Percentiles rank a stretch among this genome's conserved stretches.
These are phyloP conservation scores for Lycium barbarum DNA, from an alignment of 257 asterid species.

Conservation along the genomic window DNA sequence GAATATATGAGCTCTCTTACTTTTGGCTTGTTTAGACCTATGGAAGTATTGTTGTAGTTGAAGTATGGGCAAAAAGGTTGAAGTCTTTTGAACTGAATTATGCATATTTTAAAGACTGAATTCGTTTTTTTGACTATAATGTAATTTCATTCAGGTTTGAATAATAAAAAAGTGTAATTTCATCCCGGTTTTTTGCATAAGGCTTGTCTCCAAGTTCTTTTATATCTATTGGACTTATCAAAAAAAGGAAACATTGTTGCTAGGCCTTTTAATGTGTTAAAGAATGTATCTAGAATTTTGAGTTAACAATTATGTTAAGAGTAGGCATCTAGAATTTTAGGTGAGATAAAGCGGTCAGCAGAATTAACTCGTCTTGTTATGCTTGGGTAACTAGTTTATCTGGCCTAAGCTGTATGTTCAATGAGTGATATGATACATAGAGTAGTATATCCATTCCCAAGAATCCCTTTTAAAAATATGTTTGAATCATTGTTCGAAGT, in stretches of 20 bases:
- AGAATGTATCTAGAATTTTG: not conserved
- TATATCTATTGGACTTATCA: not conserved
- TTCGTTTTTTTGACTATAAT: too few species aligned
- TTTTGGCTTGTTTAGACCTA: too few species aligned
- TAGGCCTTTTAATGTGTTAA: not conserved
- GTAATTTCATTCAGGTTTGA: too few species aligned
- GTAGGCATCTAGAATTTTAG: not conserved
- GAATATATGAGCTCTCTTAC: too few species aligned
- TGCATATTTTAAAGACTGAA: too few species aligned
- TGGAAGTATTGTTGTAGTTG: too few species aligned
- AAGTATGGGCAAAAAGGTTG: too few species aligned
- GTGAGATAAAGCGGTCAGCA: not conserved
- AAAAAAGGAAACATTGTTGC: not conserved
- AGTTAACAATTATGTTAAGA: too few species aligned
- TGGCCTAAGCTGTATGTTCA: not conserved
- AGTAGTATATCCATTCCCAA: not conserved
- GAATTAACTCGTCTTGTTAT: not conserved
- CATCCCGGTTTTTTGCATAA: not conserved
- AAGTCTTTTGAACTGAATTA: too few species aligned
- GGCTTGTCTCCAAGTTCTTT: not conserved
- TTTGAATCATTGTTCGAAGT: not conserved
- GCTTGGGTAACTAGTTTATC: not conserved
- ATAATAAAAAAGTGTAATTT: too few species aligned
- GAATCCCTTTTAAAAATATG: not conserved
- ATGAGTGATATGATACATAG: not conserved